Percentiles rank a stretch among this genome's conserved stretches.
These are phyloP conservation scores for Saraca asoca DNA, from an alignment of 331 rosid genomes.

Conservation along the genomic window DNA sequence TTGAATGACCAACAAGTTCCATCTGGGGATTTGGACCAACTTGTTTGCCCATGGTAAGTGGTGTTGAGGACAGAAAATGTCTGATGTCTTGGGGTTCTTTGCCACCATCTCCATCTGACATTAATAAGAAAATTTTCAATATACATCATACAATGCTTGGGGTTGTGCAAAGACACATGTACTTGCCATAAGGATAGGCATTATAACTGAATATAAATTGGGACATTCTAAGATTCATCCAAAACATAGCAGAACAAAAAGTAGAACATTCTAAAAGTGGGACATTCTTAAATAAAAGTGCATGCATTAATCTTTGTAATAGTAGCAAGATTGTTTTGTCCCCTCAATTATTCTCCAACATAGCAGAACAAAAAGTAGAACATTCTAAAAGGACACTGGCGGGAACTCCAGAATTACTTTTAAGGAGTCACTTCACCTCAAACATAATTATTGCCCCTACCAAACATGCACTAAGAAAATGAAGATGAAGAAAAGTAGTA, in stretches of 20 bases:
- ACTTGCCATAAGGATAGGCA: background rate
- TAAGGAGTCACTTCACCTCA: no score
- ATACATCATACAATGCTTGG: constrained; percentile 18
- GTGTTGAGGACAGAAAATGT: constrained; percentile 39
- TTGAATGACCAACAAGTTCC: constrained; percentile 71
- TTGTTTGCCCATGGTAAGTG: constrained; percentile 52
- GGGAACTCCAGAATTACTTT: no score
- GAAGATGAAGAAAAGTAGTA: no score
- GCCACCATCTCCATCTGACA: constrained; percentile 47
- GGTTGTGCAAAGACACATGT: background rate
- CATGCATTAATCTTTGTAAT: no score
- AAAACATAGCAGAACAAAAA: no score
- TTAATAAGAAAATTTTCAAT: constrained; percentile 7
- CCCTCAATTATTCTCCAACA: background rate
- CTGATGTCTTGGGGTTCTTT: constrained; percentile 44
- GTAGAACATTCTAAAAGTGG: no score
- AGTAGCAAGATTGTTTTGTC: background rate
- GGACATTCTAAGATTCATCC: background rate
- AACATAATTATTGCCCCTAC: no score
- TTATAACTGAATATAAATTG: background rate
- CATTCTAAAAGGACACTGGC: no score
- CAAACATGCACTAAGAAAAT: no score
- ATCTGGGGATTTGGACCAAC: constrained; percentile 52
- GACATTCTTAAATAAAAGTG: background rate
- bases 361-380: background rate